Evolutionary conservation across 2,329 filamentous ascomycete genomes (phyloP).

Genomic region (Aspergillus ruber): DNA sequence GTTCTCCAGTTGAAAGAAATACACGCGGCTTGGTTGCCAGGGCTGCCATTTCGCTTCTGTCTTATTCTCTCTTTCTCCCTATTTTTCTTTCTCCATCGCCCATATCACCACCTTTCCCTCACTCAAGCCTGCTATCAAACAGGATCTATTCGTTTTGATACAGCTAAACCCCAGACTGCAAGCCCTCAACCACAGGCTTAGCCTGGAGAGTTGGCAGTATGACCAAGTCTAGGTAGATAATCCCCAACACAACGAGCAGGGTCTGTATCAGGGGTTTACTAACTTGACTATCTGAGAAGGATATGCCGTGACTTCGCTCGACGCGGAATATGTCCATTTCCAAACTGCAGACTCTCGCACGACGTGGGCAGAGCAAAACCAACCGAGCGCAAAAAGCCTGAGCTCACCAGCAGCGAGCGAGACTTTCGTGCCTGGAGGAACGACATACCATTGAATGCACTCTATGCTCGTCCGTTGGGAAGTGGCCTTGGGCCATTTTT

Average conservation of each 20-base stretch:
- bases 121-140: too few relatives aligned
- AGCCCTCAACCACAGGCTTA: too few relatives aligned
- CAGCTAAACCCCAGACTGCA: too few relatives aligned
- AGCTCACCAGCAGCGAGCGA: neutral
- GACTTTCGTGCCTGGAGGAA: conserved; percentile 5
- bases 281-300: neutral
- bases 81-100: neutral
- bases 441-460: neutral
- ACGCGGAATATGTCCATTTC: neutral
- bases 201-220: too few relatives aligned
- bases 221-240: too few relatives aligned
- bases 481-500: conserved; percentile 16
- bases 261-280: too few relatives aligned
- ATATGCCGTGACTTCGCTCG: neutral
- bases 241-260: too few relatives aligned
- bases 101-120: neutral
- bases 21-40: neutral
- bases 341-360: neutral
- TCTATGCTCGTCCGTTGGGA: neutral
- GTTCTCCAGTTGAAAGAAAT: neutral
- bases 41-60: neutral
- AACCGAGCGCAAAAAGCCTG: neutral
- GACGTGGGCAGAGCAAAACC: neutral
- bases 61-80: neutral
- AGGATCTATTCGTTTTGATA: too few relatives aligned